Evolutionary conservation across 768 basidiomycete genomes (phyloP).

Genomic region (Boletus vinaceobasis): DNA sequence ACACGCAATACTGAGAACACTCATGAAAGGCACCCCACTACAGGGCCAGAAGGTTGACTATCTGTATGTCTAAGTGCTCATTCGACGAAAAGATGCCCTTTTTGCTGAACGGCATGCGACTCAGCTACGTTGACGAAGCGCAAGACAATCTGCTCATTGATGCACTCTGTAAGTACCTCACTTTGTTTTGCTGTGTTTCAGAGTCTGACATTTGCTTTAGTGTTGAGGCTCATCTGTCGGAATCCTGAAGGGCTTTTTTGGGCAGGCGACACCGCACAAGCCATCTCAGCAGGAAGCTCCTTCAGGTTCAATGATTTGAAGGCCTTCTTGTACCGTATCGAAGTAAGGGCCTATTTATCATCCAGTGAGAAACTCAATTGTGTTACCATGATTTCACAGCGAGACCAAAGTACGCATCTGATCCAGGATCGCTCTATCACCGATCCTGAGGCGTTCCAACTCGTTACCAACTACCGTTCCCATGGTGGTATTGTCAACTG

Average conservation of each 20-base stretch:
- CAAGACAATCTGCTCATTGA: constrained; percentile 73
- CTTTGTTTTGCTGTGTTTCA: background rate
- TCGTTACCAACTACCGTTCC: constrained; percentile 65
- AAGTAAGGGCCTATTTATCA: constrained; percentile 37
- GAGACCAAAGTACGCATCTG: constrained; percentile 13
- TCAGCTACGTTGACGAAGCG: constrained; percentile 66
- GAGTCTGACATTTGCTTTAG: constrained; percentile 34
- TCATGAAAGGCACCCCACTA: constrained; percentile 29
- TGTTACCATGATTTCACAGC: constrained; percentile 12
- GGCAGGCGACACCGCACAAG: constrained; percentile 80
- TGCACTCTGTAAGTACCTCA: constrained; percentile 42
- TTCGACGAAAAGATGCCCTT: background rate
- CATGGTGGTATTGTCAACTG: constrained; percentile 74
- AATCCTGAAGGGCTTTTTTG: constrained; percentile 70
- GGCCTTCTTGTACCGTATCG: constrained; percentile 59
- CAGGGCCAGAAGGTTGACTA: constrained; percentile 49
- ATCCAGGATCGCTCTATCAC: constrained; percentile 13
- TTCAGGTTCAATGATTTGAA: constrained; percentile 72
- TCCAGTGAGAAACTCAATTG: background rate
- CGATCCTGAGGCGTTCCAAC: constrained; percentile 47
- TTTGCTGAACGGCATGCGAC: background rate
- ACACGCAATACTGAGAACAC: constrained; percentile 42
- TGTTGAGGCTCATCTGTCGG: constrained; percentile 57
- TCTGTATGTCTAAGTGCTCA: constrained; percentile 38
- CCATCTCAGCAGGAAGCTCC: constrained; percentile 68